Evolutionary conservation across 352 stramenopile species (phyloP), one percentile per base, ranked within the genome.

Genomic region (Phytopythium kandeliae): DNA sequence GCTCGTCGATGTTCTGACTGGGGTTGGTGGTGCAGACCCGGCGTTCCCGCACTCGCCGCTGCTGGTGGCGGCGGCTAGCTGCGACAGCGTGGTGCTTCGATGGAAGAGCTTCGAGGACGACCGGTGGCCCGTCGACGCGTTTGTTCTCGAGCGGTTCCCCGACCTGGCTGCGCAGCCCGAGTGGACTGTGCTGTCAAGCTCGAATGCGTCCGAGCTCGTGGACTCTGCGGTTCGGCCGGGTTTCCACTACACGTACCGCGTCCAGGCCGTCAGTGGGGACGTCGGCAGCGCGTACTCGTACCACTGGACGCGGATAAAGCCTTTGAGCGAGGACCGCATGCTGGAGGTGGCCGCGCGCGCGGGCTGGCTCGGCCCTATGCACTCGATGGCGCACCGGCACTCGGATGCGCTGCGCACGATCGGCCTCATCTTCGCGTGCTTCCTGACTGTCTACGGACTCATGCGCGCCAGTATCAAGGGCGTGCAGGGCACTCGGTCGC

Each of bases 401-500:
- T 62, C 57, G 7, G 72, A 84, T 16, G 67, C 65, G 2, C 12
- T 76, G 36, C 67, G 61, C 53, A 76, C 62, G 5, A 66, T 84
- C 3, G 60, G 69, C 21, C 62, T 84, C 13, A 74, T 84, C 34
- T 69, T 69, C 25, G 64, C 69, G 25, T 84, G 69, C 55, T 80
- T 84, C 48, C 61, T 84, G 38, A 76, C 67, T 11, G 69, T 80
- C 5, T 84, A 78, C 49, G 69, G 61, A 4, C 61, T 80, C 43
- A 78, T 80, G 64, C 72, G 72, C 7, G 67, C 65, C 3, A 84
- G 62, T 45, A 67, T 80, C 34, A 76, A 67, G 64, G 51, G 72
- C 26, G 62, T 80, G 22, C 72, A 84, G 49, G 58, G 63, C 37
- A 84, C 67, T 3, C 67, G 71, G 24, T 74, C 72, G 48, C 72